A percentile compares a stretch with the other conserved stretches of the same genome.
Conservation (phyloP, 805 yeast species). For the Teunomyces atbi region DNA sequence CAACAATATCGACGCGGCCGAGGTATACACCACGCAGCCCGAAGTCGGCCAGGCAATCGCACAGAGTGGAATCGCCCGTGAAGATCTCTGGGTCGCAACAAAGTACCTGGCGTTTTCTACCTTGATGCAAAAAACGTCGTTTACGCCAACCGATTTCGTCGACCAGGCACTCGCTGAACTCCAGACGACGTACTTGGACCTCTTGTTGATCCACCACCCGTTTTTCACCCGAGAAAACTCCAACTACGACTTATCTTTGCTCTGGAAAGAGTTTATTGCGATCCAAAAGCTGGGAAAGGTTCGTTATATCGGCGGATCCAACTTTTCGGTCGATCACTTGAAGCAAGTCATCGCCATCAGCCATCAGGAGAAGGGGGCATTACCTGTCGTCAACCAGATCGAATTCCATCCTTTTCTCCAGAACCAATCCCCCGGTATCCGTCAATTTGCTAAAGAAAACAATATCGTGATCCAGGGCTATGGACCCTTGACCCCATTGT, state of each 20-base stretch:
- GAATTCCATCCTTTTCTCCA: conserved; percentile 69
- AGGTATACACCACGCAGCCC: conserved; percentile 25
- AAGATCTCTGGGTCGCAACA: conserved; percentile 21
- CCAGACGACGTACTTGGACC: conserved; percentile 53
- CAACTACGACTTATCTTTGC: conserved; percentile 47
- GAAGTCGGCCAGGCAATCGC: conserved; percentile 21
- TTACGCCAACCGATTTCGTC: conserved; percentile 50
- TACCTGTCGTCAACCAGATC: conserved; percentile 64
- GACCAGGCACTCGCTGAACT: conserved; percentile 46
- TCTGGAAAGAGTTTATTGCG: conserved; percentile 59
- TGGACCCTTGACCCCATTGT: conserved; percentile 66
- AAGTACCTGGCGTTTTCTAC: conserved; percentile 36
- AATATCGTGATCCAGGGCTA: conserved; percentile 63
- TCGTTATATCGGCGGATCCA: conserved; percentile 68
- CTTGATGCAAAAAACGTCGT: conserved; percentile 21
- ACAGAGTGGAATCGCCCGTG: conserved; percentile 15
- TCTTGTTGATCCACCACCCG: conserved; percentile 64
- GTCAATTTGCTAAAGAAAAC: conserved; percentile 48
- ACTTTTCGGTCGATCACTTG: conserved; percentile 52
- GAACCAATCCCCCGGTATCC: conserved; percentile 59
- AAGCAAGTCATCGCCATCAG: conserved; percentile 31
- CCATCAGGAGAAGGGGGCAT: conserved; percentile 33
- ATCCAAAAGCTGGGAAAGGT: conserved; percentile 56
- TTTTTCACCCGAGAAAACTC: conserved; percentile 34
- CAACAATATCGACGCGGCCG: conserved; percentile 24